Evolutionary conservation across 371 early-diverging fungal species (phyloP).

Genomic region (Rhizopus delemar): DNA sequence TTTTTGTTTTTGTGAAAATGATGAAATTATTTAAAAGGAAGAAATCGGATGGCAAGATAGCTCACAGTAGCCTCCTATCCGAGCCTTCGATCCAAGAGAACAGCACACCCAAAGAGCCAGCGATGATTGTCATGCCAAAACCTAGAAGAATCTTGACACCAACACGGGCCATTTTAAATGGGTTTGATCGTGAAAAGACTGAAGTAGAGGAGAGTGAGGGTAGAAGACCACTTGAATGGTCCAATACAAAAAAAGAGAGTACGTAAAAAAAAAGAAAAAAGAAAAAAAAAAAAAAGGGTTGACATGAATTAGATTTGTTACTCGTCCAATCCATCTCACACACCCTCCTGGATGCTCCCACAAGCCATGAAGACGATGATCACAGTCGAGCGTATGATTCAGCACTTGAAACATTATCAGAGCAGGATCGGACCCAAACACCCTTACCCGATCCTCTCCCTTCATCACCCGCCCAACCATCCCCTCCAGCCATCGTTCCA

Average conservation of each 20-base stretch:
- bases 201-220: conserved; percentile 16
- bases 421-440: background rate
- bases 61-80: background rate
- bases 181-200: conserved; percentile 21
- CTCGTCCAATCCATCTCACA: background rate
- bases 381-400: conserved; percentile 19
- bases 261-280: background rate
- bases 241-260: background rate
- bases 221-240: background rate
- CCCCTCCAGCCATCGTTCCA: background rate
- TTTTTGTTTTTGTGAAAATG: conserved; percentile 4
- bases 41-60: conserved; percentile 9
- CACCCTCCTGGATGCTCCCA: background rate
- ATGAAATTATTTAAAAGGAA: conserved; percentile 13
- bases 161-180: conserved; percentile 15
- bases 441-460: background rate
- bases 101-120: background rate
- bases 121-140: conserved; percentile 22
- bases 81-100: background rate
- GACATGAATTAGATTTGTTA: background rate
- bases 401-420: conserved; percentile 19
- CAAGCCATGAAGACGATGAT: conserved; percentile 5
- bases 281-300: background rate
- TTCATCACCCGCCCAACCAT: background rate
- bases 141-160: conserved; percentile 21